phyloP scores from a whole-genome alignment of 2,329 filamentous ascomycete species.

The Claviceps humidiphila region DNA sequence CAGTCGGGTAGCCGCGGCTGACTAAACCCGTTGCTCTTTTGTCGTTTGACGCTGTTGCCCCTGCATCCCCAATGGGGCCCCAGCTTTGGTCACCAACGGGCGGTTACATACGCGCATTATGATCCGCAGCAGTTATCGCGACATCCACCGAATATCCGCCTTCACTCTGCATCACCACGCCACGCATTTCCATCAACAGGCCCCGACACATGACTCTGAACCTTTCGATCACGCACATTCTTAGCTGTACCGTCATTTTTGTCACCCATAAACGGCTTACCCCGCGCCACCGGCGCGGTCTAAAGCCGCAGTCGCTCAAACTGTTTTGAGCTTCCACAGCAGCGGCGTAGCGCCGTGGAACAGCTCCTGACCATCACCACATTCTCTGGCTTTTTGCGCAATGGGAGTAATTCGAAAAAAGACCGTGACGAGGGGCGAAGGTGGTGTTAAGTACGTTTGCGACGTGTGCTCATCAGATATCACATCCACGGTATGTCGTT shows the following conservation, averaged over 20 bases:
- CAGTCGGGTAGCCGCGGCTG: not conserved
- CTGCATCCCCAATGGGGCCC: not conserved
- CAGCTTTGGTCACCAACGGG: not conserved
- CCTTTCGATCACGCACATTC: constrained; percentile 19
- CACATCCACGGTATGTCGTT: constrained; percentile 70
- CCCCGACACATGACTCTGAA: constrained; percentile 7
- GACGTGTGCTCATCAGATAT: constrained; percentile 95
- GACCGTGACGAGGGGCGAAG: constrained; percentile 72
- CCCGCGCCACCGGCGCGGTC: constrained; percentile 2
- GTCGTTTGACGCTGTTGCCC: not conserved
- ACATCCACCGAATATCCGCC: constrained; percentile 7
- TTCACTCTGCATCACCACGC: constrained; percentile 10
- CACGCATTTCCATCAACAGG: constrained; percentile 5
- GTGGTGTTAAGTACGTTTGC: constrained; percentile 90
- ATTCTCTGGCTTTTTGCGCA: not conserved
- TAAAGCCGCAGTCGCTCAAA: not conserved
- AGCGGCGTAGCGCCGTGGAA: not conserved
- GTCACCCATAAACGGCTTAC: constrained; percentile 9
- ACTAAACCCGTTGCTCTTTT: not conserved
- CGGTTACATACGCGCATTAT: not conserved
- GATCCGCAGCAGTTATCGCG: constrained; percentile 3
- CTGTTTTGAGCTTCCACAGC: not conserved
- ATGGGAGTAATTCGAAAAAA: constrained; percentile 98
- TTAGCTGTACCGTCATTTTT: constrained; percentile 1
- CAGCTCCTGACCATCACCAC: not conserved